A percentile compares a stretch with the other conserved stretches of the same genome.
Evolutionary conservation across 1,284 basidiomycete genomes (phyloP).

Genomic region (Naganishia cerealis): DNA sequence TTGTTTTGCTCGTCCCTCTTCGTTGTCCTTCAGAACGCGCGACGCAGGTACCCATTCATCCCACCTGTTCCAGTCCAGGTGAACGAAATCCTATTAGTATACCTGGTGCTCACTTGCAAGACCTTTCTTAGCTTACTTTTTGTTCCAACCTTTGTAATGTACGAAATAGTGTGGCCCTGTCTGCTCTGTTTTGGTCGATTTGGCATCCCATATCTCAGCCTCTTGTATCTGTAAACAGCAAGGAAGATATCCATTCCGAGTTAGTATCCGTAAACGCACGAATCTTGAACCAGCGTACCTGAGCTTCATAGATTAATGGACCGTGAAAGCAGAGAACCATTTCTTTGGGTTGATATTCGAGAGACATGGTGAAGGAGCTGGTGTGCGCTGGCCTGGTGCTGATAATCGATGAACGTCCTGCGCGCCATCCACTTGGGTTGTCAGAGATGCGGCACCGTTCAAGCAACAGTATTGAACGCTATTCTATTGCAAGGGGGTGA

Average conservation of each 20-base stretch:
- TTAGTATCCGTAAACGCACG: neutral
- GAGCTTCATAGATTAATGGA: conserved; percentile 90
- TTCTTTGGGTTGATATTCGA: conserved; percentile 63
- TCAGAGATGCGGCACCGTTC: neutral
- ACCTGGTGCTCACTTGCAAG: neutral
- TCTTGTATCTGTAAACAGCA: conserved; percentile 65
- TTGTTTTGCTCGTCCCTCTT: conserved; percentile 78
- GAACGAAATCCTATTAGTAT: neutral
- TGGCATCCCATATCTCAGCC: conserved; percentile 71
- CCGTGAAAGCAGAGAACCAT: conserved; percentile 91
- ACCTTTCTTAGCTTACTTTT: conserved; percentile 68
- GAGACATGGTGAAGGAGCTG: conserved; percentile 10
- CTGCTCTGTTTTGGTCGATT: conserved; percentile 65
- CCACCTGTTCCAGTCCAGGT: conserved; percentile 64
- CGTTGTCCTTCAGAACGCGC: conserved; percentile 83
- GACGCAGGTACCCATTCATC: conserved; percentile 92
- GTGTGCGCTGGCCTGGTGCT: neutral
- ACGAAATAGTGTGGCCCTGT: conserved; percentile 86
- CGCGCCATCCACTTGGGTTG: neutral
- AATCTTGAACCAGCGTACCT: conserved; percentile 56
- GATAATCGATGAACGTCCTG: neutral
- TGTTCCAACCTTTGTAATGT: conserved; percentile 99
- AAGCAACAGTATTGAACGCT: neutral
- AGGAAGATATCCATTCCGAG: neutral
- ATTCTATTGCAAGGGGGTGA: neutral